These are phyloP conservation scores for Lentinula lateritia DNA, from an alignment of 768 basidiomycete species.

Conservation along the genomic window DNA sequence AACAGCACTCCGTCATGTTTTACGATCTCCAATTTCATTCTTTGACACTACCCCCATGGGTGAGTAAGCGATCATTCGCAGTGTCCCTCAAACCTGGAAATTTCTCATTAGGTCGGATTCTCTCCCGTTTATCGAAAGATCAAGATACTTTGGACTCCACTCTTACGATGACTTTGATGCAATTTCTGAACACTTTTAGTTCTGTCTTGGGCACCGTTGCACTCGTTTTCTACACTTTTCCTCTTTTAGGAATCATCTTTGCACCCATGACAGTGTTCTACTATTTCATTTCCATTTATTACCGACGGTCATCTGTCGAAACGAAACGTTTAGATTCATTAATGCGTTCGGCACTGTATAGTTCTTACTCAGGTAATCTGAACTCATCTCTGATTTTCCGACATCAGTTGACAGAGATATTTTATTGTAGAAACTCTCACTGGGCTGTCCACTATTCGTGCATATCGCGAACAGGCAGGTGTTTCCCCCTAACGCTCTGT, in stretches of 20 bases:
- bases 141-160: constrained; percentile 53
- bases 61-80: constrained; percentile 15
- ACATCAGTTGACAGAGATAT: background rate
- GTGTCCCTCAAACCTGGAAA: background rate
- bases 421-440: constrained; percentile 26
- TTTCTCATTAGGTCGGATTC: constrained; percentile 41
- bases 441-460: constrained; percentile 31
- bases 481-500: background rate
- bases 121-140: constrained; percentile 59
- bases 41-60: constrained; percentile 73
- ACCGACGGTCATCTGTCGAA: constrained; percentile 31
- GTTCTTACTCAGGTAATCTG: constrained; percentile 24
- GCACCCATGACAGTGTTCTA: constrained; percentile 27
- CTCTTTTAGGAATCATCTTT: constrained; percentile 31
- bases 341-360: constrained; percentile 29
- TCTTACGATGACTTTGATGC: constrained; percentile 22
- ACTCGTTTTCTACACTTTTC: constrained; percentile 32
- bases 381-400: background rate
- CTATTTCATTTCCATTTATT: constrained; percentile 29
- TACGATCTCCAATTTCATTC: constrained; percentile 60
- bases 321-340: constrained; percentile 35
- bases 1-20: constrained; percentile 46
- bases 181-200: background rate
- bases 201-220: constrained; percentile 29
- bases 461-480: constrained; percentile 26